These are phyloP conservation scores for Plasmopara muralis DNA, from an alignment of 352 stramenopile species.

Conservation along the genomic window DNA sequence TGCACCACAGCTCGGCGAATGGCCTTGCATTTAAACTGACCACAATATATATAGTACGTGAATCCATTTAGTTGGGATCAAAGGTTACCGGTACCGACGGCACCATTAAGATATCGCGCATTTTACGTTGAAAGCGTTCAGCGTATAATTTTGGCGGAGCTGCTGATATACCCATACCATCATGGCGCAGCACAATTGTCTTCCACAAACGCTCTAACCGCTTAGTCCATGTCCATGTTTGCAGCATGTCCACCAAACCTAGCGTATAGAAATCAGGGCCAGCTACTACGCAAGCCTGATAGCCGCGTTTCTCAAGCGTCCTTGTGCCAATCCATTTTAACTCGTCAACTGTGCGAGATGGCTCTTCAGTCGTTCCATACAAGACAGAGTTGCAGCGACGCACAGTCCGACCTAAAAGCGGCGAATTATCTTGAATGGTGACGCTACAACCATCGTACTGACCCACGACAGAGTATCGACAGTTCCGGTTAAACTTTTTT, in stretches of 20 bases:
- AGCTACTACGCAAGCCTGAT: constrained; percentile 67
- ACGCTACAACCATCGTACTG: constrained; percentile 34
- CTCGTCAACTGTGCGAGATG: constrained; percentile 23
- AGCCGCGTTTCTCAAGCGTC: constrained; percentile 55
- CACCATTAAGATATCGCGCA: constrained; percentile 82
- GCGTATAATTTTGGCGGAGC: constrained; percentile 68
- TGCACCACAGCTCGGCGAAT: constrained; percentile 2
- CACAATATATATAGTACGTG: constrained; percentile 19
- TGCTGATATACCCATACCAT: constrained; percentile 70
- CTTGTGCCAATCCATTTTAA: constrained; percentile 51
- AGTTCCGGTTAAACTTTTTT: constrained; percentile 54
- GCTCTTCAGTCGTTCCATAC: constrained; percentile 20
- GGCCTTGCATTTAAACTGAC: constrained; percentile 10
- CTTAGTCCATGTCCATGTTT: constrained; percentile 85
- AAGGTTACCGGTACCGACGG: constrained; percentile 46
- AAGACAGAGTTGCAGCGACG: constrained; percentile 48
- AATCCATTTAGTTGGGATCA: constrained; percentile 20
- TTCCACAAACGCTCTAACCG: constrained; percentile 82
- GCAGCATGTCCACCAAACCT: constrained; percentile 86
- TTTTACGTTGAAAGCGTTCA: constrained; percentile 75
- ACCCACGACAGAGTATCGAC: constrained; percentile 64
- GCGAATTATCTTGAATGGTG: constrained; percentile 32
- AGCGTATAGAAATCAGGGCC: constrained; percentile 85
- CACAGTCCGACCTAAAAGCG: constrained; percentile 30
- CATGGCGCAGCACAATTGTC: constrained; percentile 60